Evolutionary conservation across 805 yeast species (phyloP), one percentile per base, ranked within the genome.

Genomic region (Yamadazyma laniorum): DNA sequence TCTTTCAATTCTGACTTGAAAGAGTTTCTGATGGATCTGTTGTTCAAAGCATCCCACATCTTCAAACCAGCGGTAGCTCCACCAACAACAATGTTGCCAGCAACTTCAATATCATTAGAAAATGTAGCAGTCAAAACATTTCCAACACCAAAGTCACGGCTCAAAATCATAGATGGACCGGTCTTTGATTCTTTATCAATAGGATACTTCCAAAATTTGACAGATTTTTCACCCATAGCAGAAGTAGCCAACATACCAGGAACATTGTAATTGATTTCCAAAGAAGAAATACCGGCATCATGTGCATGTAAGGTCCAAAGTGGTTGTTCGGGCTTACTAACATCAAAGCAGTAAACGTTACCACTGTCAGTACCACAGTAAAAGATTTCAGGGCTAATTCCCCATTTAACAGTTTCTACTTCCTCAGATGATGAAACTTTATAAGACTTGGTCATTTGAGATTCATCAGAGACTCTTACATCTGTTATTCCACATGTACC

Each of bases 291-390:
- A 44, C 95, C 97, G 2, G 95, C 77, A 64, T 93, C 98, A 59
- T 93, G 99, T 2, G 98, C 98, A 61, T 93, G 96, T 50, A 93
- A 71, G 2, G 95, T 87, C 99, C 99, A 93, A 22, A 91, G 53
- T 14, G 97, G 90, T 47, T 74, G 75, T 32, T 72, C 74, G 26
- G 71, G 76, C 35, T 65, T 67, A 59, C 96, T 79, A 31, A 87
- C 83, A 61, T 91, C 99, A 53, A 84, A 91, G 45, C 91, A 83
- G 67, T 87, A 87, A 18, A 93, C 78, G 53, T 80, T 80, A 58
- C 99, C 99, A 47, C 77, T 74, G 60, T 93, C 99, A 18, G 96
- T 88, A 55, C 96, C 95, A 28, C 89, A 93, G 54, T 81, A 79
- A 59, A 91, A 84, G 19, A 68, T 58, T 48, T 68, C 74, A 8